phyloP scores from a whole-genome alignment of 2,329 filamentous ascomycete species.

The Akanthomyces uredinophilus region DNA sequence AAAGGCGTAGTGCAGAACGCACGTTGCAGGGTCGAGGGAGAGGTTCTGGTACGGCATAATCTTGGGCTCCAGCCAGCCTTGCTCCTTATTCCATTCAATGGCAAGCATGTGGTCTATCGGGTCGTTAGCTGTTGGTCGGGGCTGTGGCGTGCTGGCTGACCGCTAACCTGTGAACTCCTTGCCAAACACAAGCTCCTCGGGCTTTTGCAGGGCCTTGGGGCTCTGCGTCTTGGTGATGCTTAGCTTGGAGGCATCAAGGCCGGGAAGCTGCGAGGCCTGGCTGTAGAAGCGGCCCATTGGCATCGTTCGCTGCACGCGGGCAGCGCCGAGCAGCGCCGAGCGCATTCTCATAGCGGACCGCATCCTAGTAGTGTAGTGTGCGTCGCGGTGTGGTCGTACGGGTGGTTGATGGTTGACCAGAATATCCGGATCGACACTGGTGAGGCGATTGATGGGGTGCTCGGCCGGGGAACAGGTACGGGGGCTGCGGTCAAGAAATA shows the following conservation, averaged over 20 bases:
- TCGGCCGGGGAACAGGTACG: neutral
- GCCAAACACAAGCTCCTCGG: constrained; percentile 84
- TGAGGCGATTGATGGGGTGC: neutral
- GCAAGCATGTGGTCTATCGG: constrained; percentile 88
- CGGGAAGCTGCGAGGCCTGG: constrained; percentile 51
- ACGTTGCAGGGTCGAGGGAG: constrained; percentile 89
- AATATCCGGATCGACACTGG: neutral
- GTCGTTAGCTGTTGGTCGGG: neutral
- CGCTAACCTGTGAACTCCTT: constrained; percentile 75
- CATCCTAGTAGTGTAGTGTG: constrained; percentile 11
- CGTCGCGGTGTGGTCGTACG: neutral
- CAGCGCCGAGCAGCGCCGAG: constrained; percentile 30
- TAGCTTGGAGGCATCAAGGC: constrained; percentile 74
- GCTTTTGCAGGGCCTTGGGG: constrained; percentile 69
- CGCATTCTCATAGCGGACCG: constrained; percentile 23
- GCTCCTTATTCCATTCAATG: constrained; percentile 81
- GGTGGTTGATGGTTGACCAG: neutral
- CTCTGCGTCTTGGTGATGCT: constrained; percentile 66
- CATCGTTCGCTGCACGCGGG: constrained; percentile 32
- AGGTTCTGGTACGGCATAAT: constrained; percentile 97
- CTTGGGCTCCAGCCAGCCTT: constrained; percentile 76
- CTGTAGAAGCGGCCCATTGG: constrained; percentile 41
- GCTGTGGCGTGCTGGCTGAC: neutral
- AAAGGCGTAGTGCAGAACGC: constrained; percentile 98
- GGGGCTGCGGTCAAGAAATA: constrained; percentile 1